phyloP scores from a whole-genome alignment of 1,139 yeast genomes.

The Torulaspora globosa region DNA sequence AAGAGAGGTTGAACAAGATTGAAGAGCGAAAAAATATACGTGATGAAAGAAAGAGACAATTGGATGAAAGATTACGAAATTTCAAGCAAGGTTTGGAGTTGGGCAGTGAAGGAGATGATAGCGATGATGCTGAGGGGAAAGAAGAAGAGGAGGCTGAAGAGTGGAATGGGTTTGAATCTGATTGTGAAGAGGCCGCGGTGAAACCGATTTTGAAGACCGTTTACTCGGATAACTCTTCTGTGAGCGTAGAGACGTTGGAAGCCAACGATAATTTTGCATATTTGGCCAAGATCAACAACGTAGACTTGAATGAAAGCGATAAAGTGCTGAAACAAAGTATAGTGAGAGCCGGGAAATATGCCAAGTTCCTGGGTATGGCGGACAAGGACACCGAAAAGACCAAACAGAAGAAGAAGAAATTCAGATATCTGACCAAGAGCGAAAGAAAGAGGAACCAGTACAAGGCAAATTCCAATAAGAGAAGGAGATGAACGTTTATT shows the following conservation, averaged over 20 bases:
- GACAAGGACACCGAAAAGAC: conserved; percentile 42
- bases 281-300: conserved; percentile 59
- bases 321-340: conserved; percentile 62
- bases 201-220: conserved; percentile 43
- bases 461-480: conserved; percentile 47
- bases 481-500: conserved; percentile 26
- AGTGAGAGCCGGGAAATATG: conserved; percentile 67
- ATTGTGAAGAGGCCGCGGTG: conserved; percentile 27
- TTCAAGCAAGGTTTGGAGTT: conserved; percentile 54
- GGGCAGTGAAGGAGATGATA: conserved; percentile 34
- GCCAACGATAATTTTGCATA: conserved; percentile 50
- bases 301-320: conserved; percentile 55
- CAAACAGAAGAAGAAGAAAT: conserved; percentile 64
- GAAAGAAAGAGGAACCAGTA: conserved; percentile 67
- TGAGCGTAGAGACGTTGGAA: conserved; percentile 59
- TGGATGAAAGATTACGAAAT: conserved; percentile 58
- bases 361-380: conserved; percentile 53
- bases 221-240: conserved; percentile 46
- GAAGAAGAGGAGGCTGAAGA: conserved; percentile 32
- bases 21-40: conserved; percentile 62
- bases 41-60: conserved; percentile 63
- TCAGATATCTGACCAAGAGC: conserved; percentile 74
- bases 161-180: conserved; percentile 44
- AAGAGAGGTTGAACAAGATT: conserved; percentile 65
- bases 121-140: conserved; percentile 39